Base-by-base conservation (phyloP, 768 basidiomycete species). In the Phylloporus scabripes region DNA sequence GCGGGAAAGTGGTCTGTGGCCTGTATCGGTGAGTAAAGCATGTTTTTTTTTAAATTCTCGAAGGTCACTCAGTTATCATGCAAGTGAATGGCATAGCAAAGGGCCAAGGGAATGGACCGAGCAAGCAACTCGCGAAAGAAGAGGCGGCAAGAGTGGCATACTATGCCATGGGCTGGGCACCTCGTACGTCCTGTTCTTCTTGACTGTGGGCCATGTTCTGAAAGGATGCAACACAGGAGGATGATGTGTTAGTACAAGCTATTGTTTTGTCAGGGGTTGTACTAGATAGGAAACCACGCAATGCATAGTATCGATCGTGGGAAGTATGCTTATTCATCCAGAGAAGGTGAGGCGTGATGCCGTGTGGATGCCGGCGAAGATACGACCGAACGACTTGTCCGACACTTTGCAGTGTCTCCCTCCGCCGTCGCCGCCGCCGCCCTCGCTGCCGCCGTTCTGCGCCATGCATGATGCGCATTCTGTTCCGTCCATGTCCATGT, bases 61-160 rank as follows among this genome's bases (percentile, higher is more conserved):
- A 39, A 28, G 40, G 42, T 42, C 31, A 43, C 39, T 49, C 12
- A 52, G 40, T 36, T 2, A 44, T 54, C 18, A 32, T 38, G 33
- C 9, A 60, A 87, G 87, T 86, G 44, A 83, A 87, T 56, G 84
- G 83, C 2, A 79, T 85, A 50, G 70, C 71, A 59, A 85, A 81
- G 58, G 87, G 87, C 10, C 65, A 71, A 42, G 87, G 87, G 2
- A 65, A 62, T n/a, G 84, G 85, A 24, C 70, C 73, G 45, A 84
- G 73, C 63, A 89, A 89, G 64, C 86, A 89, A 60, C 66, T 78
- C 2, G 87, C 87, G 7, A 89, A 87, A 64, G 87, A 89, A 59
- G 82, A 83, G 48, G 87, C 87, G 0, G 86, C 87, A 15, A 74
- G 78, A 49, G 71, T 80, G 56, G 87, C 87, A 8, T 87, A 79